Evolutionary conservation across 2,329 filamentous ascomycete species (phyloP).

Genomic region (Calonectria honghensis): DNA sequence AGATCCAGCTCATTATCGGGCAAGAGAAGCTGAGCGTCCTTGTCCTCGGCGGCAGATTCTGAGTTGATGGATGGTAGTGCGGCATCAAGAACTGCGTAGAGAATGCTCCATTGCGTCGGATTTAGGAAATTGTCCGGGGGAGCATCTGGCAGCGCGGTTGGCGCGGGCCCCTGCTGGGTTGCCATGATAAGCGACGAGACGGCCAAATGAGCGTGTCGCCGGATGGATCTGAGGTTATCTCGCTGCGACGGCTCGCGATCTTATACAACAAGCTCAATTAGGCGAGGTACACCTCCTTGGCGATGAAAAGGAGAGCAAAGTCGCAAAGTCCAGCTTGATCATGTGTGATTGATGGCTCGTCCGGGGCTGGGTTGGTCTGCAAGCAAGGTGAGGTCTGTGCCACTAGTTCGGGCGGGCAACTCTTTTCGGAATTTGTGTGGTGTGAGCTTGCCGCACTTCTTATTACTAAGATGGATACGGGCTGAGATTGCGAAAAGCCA

Average conservation of each 20-base stretch:
- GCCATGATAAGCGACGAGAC: constrained; percentile 41
- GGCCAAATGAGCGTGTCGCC: constrained; percentile 37
- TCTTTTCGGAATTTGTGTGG: constrained; percentile 16
- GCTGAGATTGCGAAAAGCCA: not conserved
- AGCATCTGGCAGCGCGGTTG: constrained; percentile 53
- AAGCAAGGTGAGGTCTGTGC: constrained; percentile 28
- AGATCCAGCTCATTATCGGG: constrained; percentile 70
- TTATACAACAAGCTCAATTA: constrained; percentile 13
- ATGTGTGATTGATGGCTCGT: constrained; percentile 28
- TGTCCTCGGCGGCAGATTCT: constrained; percentile 62
- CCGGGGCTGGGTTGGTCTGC: not conserved
- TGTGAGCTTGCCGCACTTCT: not conserved
- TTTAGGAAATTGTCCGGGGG: constrained; percentile 63
- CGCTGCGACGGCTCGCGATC: not conserved
- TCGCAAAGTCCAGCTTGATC: not conserved
- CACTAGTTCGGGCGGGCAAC: constrained; percentile 26
- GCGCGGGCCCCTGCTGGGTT: constrained; percentile 48
- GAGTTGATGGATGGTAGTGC: constrained; percentile 75
- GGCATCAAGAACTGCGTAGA: constrained; percentile 74
- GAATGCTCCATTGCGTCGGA: constrained; percentile 71
- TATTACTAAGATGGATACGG: not conserved
- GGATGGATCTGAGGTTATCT: constrained; percentile 1
- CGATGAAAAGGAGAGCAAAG: not conserved
- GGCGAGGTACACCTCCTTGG: not conserved
- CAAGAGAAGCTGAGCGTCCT: constrained; percentile 65